Evolutionary conservation across 805 yeast genomes (phyloP), one percentile per base, ranked within the genome.

Genomic region (Metschnikowia similis): DNA sequence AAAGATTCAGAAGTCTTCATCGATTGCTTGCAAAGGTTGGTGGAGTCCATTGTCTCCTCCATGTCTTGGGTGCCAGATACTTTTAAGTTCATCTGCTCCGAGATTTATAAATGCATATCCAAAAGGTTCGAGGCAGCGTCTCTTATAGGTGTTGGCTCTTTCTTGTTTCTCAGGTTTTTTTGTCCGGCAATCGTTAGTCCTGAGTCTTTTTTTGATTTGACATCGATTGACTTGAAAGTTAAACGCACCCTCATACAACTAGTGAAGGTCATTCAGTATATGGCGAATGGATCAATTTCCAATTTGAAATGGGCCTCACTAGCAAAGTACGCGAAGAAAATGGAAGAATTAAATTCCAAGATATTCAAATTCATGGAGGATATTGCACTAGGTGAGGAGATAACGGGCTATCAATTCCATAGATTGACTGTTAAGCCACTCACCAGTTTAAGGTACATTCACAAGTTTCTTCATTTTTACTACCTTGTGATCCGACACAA

Each of bases 161-260:
- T 87, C 63, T 72, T 92, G 48, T 91, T 92, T 60, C 72, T 92
- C 56, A 71, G 96, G 49, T 82, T 85, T 54, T 76, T 86, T 52
- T 87, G 95, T 63, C 97, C 98, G 10, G 96, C 96, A 0, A 83
- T 91, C 57, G 91, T 91, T 11, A 83, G 89, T 32, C 97, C 97
- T 0, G 96, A 88, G 50, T 75, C 84, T 6, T 75, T 66, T 49
- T 69, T 73, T 44, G 67, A 63, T 40, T 58, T 70, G 29, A 56
- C 63, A 2, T 56, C 61, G 6, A 56, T 58, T 9, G 59, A 62
- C 47, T 63, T 66, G 3, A 70, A 65, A 41, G 76, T 62, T 59
- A 79, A 89, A 53, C 76, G 96, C 55, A 80, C 89, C 0, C 76
- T 88, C 45, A 82, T 91, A 52, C 83, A 87, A 48, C 65, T 91